A percentile compares a stretch with the other conserved stretches of the same genome.
Conservation (phyloP, 2,329 filamentous ascomycete genomes). For the Grosmannia penicillata region DNA sequence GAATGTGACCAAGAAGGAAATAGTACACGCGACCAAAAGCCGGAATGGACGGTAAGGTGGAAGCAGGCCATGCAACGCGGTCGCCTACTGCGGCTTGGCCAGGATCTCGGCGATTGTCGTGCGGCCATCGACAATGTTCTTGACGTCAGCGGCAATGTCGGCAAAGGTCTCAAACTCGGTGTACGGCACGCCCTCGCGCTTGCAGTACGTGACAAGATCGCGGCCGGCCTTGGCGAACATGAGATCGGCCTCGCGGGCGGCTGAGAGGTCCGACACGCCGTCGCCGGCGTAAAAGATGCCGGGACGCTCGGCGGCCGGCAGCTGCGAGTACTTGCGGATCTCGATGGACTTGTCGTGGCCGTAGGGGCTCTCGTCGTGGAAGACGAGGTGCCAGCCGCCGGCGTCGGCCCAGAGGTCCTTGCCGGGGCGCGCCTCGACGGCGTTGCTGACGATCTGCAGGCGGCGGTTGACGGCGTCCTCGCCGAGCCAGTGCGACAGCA, state of each 20-base stretch:
- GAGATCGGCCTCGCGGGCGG: slow-evolving; percentile 81
- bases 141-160: slow-evolving; percentile 10
- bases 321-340: slow-evolving; percentile 69
- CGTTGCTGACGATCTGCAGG: slow-evolving; percentile 84
- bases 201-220: slow-evolving; percentile 14
- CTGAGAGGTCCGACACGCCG: slow-evolving; percentile 82
- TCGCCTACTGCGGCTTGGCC: not conserved
- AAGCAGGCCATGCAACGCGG: no score
- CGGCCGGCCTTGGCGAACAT: slow-evolving; percentile 87
- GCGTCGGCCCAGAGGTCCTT: slow-evolving; percentile 60
- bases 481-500: slow-evolving; percentile 71
- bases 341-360: slow-evolving; percentile 96
- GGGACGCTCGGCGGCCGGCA: slow-evolving; percentile 55
- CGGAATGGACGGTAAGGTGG: no score
- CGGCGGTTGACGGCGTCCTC: slow-evolving; percentile 49
- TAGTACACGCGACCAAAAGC: no score
- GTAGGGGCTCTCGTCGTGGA: slow-evolving; percentile 76
- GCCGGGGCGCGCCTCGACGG: slow-evolving; percentile 47
- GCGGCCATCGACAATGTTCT: slow-evolving; percentile 11
- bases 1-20: no score
- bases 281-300: slow-evolving; percentile 91
- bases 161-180: slow-evolving; percentile 46
- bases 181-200: slow-evolving; percentile 29
- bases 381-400: slow-evolving; percentile 73
- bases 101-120: slow-evolving; percentile 8